These are phyloP conservation scores for Didymella sp. DNA, from an alignment of 2,329 filamentous ascomycete species.

Conservation along the genomic window DNA sequence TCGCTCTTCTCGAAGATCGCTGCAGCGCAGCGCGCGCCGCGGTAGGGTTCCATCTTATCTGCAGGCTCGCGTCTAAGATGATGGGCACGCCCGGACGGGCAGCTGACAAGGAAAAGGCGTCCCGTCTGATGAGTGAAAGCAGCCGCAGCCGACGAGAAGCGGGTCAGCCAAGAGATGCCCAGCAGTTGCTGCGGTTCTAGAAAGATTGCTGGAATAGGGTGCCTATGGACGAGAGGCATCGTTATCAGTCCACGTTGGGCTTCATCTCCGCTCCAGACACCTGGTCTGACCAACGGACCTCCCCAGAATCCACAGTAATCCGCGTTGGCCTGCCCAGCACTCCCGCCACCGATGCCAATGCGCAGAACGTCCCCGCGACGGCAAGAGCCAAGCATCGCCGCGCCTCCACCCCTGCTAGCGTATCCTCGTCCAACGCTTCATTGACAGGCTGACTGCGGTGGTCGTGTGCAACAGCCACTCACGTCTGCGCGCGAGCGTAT, in stretches of 20 bases:
- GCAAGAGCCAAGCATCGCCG: constrained; percentile 19
- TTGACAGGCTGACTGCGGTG: constrained; percentile 17
- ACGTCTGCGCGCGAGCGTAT: constrained; percentile 24
- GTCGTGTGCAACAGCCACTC: constrained; percentile 29
- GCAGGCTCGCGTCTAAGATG: constrained; percentile 16
- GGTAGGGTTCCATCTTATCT: constrained; percentile 21
- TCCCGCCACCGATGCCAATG: constrained; percentile 29
- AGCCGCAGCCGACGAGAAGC: constrained; percentile 18
- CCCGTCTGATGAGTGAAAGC: constrained; percentile 8
- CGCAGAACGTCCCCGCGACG: constrained; percentile 33
- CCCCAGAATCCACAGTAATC: constrained; percentile 10
- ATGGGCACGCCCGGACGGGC: constrained; percentile 27
- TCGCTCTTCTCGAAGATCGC: constrained; percentile 15
- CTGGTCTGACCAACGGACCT: constrained; percentile 21
- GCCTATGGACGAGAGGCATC: constrained; percentile 7
- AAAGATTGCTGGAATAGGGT: constrained; percentile 29
- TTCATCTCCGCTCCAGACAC: constrained; percentile 25
- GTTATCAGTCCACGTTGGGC: constrained; percentile 30
- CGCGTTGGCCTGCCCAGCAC: constrained; percentile 19
- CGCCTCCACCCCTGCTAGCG: constrained; percentile 20
- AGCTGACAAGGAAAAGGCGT: constrained; percentile 33
- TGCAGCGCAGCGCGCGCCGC: constrained; percentile 14
- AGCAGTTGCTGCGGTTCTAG: constrained; percentile 26
- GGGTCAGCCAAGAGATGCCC: constrained; percentile 23
- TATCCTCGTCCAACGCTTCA: constrained; percentile 27